Evolutionary conservation across 1,284 basidiomycete genomes (phyloP), one percentile per base, ranked within the genome.

Genomic region (Peniophora sp.): DNA sequence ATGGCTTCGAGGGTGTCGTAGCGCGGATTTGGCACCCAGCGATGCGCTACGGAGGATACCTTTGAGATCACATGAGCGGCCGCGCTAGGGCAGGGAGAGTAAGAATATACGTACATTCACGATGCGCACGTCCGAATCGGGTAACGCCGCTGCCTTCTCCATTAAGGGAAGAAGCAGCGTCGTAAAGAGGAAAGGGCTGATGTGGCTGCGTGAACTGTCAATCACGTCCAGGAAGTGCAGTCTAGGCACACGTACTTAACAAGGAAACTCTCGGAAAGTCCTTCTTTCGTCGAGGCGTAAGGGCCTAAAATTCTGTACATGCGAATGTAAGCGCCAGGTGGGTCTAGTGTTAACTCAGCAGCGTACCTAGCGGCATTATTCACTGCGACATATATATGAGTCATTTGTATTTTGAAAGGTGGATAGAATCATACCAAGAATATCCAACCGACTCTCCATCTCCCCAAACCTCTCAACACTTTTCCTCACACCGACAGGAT

Each of bases 161-260:
- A 68, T 47, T 3, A 68, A 51, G 0, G 65, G 64, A 8, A 65
- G 49, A 2, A 69, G 61, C 2, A 57, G 53, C n/a, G 56, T 54
- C 3, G 63, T 66, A 52, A 68, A 58, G n/a, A 63, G 57, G 47
- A 64, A 65, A 1, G 61, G 65, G 17, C 61, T 58, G 38, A 69
- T 57, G 51, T 66, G 62, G 51, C 65, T 68, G 50, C 10, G 35
- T 19, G 5, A 50, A 19, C 22, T 38, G 43, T 24, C 19, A 46
- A 11, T 51, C 34, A 35, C 3, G 6, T 41, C 44, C 22, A 25
- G 44, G n/a, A 19, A 1, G 43, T n/a, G 25, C n/a, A 10, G 16
- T 16, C 24, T 17, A 43, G 14, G 12, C 20, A 11, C 16, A 49
- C 61, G 36, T 24, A 65, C 65, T 66, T 65, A 27, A 53, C 55